These are phyloP conservation scores for Oxyria digyna DNA, from an alignment of 148 eudicot species.

Conservation along the genomic window DNA sequence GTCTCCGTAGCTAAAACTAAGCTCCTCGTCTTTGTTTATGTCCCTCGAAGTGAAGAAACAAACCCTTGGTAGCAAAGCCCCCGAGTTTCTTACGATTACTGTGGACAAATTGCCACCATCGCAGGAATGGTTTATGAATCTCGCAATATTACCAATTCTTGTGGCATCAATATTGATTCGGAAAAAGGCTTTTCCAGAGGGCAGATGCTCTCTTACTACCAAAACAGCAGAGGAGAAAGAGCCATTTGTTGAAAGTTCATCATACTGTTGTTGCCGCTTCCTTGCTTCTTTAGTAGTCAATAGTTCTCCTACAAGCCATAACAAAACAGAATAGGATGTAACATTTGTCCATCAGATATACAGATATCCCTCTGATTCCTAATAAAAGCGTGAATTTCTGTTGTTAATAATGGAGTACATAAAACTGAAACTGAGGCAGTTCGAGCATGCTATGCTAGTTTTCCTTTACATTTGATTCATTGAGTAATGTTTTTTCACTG, in stretches of 20 bases:
- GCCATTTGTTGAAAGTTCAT: constrained; percentile 35
- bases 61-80: constrained; percentile 60
- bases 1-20: constrained; percentile 79
- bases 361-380: no score
- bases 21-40: constrained; percentile 56
- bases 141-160: constrained; percentile 52
- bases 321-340: no score
- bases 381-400: no score
- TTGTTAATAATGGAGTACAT: no score
- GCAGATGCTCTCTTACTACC: constrained; percentile 81
- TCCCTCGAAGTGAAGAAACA: constrained; percentile 68
- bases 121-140: constrained; percentile 86
- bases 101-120: constrained; percentile 75
- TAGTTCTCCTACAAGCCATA: constrained; percentile 45
- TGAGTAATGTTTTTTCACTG: no score
- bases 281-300: constrained; percentile 77
- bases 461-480: no score
- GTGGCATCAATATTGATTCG: constrained; percentile 88
- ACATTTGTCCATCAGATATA: no score
- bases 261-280: constrained; percentile 49
- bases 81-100: constrained; percentile 52
- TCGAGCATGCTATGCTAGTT: no score
- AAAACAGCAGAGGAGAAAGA: constrained; percentile 51
- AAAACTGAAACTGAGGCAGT: no score
- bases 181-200: constrained; percentile 75